These are phyloP conservation scores for Gloeophyllum trabeum DNA, from an alignment of 768 basidiomycete genomes.

Conservation along the genomic window DNA sequence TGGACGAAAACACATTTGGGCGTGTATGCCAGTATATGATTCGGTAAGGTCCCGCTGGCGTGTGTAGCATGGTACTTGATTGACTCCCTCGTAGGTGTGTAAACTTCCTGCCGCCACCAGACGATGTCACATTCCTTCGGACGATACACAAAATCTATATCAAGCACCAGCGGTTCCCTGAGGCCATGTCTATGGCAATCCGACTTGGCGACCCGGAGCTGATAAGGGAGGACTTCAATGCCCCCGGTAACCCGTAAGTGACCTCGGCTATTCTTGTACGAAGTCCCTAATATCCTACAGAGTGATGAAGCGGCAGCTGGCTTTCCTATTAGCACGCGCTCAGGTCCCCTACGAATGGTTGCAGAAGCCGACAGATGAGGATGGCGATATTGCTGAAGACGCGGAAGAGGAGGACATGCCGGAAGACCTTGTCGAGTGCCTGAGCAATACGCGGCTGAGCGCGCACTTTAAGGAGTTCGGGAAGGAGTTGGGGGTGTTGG, in stretches of 20 bases:
- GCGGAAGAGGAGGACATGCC: conserved; percentile 51
- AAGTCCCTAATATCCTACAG: conserved; percentile 27
- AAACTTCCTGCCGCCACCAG: conserved; percentile 82
- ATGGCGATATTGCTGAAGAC: conserved; percentile 44
- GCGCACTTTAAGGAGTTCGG: conserved; percentile 83
- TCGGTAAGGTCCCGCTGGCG: conserved; percentile 34
- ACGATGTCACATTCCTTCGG: conserved; percentile 81
- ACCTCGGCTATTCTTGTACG: neutral
- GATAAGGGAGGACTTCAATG: conserved; percentile 79
- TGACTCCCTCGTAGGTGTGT: conserved; percentile 50
- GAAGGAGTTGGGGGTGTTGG: conserved; percentile 83
- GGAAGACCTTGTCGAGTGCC: conserved; percentile 74
- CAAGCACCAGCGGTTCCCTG: conserved; percentile 78
- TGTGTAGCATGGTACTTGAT: conserved; percentile 2
- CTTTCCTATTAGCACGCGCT: conserved; percentile 86
- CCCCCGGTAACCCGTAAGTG: conserved; percentile 78
- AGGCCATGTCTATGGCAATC: conserved; percentile 81
- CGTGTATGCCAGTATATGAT: conserved; percentile 97
- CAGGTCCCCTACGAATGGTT: conserved; percentile 89
- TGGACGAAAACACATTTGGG: conserved; percentile 79
- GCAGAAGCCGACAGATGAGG: conserved; percentile 38
- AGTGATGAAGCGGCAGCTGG: conserved; percentile 89
- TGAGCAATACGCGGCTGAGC: conserved; percentile 81
- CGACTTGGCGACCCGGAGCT: conserved; percentile 72
- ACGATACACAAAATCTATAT: conserved; percentile 87